Evolutionary conservation across 345 rosid genomes (phyloP), one percentile per base, ranked within the genome.

Genomic region (Salix purpurea): DNA sequence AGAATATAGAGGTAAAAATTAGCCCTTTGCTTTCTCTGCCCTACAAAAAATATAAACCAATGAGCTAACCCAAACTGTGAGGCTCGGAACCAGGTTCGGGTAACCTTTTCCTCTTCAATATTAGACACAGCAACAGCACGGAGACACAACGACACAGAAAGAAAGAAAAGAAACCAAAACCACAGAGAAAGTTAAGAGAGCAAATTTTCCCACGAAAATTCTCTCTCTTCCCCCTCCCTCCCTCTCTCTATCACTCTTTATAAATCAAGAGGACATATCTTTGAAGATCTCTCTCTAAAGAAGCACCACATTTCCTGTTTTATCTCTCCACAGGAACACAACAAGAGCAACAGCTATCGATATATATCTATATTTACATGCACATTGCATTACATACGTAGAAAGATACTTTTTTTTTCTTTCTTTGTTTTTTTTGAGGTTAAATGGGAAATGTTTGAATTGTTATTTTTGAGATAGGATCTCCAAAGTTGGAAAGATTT

Each of bases 21-120:
- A 84, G 87, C 78, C 83, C 78, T 72, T 73, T 62, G 75, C 56
- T 83, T 70, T 77, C 80, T 71, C 65, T 39, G 70, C 18, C 42
- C 42, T 7, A 10, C 40, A 73, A 65, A 75, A 81, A 76, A 77
- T 61, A 77, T 67, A 67, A 78, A 79, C 81, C 75, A 76, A 67
- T 69, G n/a, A 70, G 81, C 73, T 73, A 52, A 61, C 58, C 74
- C 76, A 50, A 72, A 21, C 78, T 92, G 85, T 28, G 86, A 84
- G 88, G 88, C 60, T 84, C 87, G 97, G 97, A 88, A 88, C 66
- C 85, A 88, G 92, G 85, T 84, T 91, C 82, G 92, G 91, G 28
- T 2, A 4, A 13, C 16, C 46, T 28, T 65, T 80, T 80, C 83
- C 86, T 72, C 82, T 84, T 86, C 81, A 81, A 68, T 79, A 74